Evolutionary conservation across 1,139 yeast species (phyloP).

Genomic region (Candida sojae): DNA sequence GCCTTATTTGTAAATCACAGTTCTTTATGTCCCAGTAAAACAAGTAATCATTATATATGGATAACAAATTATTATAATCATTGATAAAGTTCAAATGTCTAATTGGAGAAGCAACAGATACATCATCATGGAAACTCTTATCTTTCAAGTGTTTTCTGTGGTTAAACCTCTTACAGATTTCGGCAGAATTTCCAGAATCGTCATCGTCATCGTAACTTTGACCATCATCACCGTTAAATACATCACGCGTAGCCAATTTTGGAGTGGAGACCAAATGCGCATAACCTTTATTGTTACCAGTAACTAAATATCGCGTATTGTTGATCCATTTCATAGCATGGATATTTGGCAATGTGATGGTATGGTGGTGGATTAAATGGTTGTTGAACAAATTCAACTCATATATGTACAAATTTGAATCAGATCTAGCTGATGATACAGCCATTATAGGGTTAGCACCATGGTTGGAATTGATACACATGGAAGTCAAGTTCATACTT

Average conservation of each 20-base stretch:
- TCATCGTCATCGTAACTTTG: slow-evolving; percentile 28
- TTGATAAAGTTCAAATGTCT: slow-evolving; percentile 29
- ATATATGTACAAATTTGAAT: slow-evolving; percentile 64
- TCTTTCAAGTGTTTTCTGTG: slow-evolving; percentile 60
- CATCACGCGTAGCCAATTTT: slow-evolving; percentile 19
- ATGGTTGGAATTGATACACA: slow-evolving; percentile 35
- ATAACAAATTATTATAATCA: slow-evolving; percentile 33
- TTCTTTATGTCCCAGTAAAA: slow-evolving; percentile 74
- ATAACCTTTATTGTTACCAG: slow-evolving; percentile 73
- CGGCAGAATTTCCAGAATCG: slow-evolving; percentile 56
- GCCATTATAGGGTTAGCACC: slow-evolving; percentile 49
- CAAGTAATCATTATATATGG: slow-evolving; percentile 63
- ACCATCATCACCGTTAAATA: slow-evolving; percentile 16
- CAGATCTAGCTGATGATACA: slow-evolving; percentile 58
- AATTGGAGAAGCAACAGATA: slow-evolving; percentile 19
- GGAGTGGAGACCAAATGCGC: slow-evolving; percentile 74
- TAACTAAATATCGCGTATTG: slow-evolving; percentile 41
- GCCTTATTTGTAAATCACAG: slow-evolving; percentile 44
- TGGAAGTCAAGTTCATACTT: slow-evolving; percentile 56
- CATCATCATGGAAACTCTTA: slow-evolving; percentile 24
- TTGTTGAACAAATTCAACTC: slow-evolving; percentile 48
- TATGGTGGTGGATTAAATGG: slow-evolving; percentile 69
- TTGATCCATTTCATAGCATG: slow-evolving; percentile 65
- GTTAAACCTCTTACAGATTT: slow-evolving; percentile 71
- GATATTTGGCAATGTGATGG: slow-evolving; percentile 70